These are phyloP conservation scores for Chytridiales sp. DNA, from an alignment of 371 early-diverging fungal species.

Conservation along the genomic window DNA sequence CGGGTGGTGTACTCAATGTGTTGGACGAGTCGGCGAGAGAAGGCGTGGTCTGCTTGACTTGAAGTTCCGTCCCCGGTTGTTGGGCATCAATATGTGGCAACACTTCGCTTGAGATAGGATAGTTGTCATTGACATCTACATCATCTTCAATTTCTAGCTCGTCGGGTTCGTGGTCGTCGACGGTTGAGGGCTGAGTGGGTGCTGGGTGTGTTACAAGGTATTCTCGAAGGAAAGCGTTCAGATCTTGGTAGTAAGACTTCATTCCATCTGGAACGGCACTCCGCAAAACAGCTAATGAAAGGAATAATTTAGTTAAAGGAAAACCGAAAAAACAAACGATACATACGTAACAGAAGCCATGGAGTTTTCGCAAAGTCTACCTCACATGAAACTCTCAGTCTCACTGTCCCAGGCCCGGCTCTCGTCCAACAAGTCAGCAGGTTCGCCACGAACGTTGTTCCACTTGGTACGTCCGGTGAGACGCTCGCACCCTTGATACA, in stretches of 20 bases:
- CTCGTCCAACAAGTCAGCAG: conserved; percentile 30
- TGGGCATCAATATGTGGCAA: no score
- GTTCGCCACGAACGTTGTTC: conserved; percentile 33
- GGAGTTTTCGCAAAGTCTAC: conserved; percentile 40
- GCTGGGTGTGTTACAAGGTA: conserved; percentile 11
- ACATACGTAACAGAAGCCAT: conserved; percentile 39
- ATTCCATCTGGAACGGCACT: conserved; percentile 40
- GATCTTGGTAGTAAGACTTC: conserved; percentile 31
- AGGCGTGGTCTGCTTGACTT: no score
- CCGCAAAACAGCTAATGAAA: conserved; percentile 29
- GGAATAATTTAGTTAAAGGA: background rate
- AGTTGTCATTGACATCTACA: background rate
- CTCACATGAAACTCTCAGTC: conserved; percentile 29
- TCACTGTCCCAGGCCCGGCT: background rate
- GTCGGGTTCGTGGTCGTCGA: background rate
- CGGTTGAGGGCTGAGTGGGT: background rate
- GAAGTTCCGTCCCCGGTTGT: no score
- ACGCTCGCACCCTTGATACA: conserved; percentile 27
- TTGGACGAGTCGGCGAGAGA: no score
- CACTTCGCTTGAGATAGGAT: no score
- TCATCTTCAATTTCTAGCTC: conserved; percentile 3
- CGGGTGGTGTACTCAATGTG: no score
- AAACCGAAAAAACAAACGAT: background rate
- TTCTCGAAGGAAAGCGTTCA: conserved; percentile 20
- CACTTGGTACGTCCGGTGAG: conserved; percentile 50